Evolutionary conservation across 83 land plant genomes (phyloP).

Genomic region (Diphasiastrum complanatum): DNA sequence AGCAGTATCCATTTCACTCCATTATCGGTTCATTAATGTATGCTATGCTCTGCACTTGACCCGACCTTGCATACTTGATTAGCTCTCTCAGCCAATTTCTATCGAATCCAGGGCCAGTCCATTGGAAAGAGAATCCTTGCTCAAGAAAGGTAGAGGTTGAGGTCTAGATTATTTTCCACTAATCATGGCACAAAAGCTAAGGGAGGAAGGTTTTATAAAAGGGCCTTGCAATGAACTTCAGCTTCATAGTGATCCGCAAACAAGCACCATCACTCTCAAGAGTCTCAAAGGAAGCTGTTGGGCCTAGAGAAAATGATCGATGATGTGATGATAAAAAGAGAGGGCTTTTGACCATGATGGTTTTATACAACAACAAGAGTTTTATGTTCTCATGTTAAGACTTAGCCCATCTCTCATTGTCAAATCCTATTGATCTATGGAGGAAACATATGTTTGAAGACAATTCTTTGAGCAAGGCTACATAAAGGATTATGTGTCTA

Average conservation of each 20-base stretch:
- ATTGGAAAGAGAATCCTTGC: too few species aligned
- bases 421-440: too few species aligned
- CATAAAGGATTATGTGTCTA: too few species aligned
- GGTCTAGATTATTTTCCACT: slow-evolving; percentile 52
- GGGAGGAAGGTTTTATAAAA: slow-evolving; percentile 47
- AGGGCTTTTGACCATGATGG: slow-evolving; percentile 50
- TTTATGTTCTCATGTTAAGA: slow-evolving; percentile 57
- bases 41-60: too few species aligned
- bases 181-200: slow-evolving; percentile 51
- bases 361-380: slow-evolving; percentile 51
- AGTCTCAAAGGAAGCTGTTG: slow-evolving; percentile 44
- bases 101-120: too few species aligned
- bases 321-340: slow-evolving; percentile 51
- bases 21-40: too few species aligned
- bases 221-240: slow-evolving; percentile 58
- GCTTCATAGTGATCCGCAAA: slow-evolving; percentile 35
- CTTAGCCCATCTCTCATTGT: slow-evolving; percentile 55
- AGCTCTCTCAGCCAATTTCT: too few species aligned
- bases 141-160: too few species aligned
- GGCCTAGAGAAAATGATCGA: slow-evolving; percentile 41
- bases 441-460: too few species aligned
- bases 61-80: too few species aligned
- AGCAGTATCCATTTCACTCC: too few species aligned
- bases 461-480: too few species aligned
- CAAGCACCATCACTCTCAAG: slow-evolving; percentile 47